These are phyloP conservation scores for Aureobasidium sp. DNA, from an alignment of 2,329 filamentous ascomycete genomes.

Conservation along the genomic window DNA sequence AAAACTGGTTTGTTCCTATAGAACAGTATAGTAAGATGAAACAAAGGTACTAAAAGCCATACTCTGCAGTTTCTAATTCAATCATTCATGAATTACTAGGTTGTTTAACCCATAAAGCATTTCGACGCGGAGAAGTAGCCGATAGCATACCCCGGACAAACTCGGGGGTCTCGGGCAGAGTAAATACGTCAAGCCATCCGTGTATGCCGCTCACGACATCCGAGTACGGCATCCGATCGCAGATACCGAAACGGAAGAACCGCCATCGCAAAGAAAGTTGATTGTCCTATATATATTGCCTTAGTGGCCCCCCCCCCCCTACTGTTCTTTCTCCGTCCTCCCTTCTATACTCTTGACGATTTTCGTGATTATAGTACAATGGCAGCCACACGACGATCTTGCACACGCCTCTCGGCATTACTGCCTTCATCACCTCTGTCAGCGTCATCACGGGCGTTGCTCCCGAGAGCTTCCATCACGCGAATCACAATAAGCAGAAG, in stretches of 20 bases:
- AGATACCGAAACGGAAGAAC: conserved; percentile 1
- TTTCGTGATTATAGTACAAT: too few relatives aligned
- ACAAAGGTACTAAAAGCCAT: too few relatives aligned
- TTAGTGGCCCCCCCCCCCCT: background rate
- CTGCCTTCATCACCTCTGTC: too few relatives aligned
- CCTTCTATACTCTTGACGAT: background rate
- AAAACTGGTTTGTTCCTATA: too few relatives aligned
- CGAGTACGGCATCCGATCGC: conserved; percentile 2
- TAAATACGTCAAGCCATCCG: background rate
- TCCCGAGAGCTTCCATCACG: background rate
- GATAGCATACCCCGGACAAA: background rate
- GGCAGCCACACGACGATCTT: conserved; percentile 13
- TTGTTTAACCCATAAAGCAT: background rate
- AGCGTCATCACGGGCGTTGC: background rate
- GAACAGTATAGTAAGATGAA: too few relatives aligned
- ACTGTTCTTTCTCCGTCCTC: background rate
- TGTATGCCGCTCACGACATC: conserved; percentile 1
- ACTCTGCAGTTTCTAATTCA: background rate
- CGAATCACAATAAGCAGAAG: background rate
- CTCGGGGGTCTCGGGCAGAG: background rate
- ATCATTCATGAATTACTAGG: background rate
- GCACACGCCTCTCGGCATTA: conserved; percentile 11
- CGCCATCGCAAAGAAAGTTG: too few relatives aligned
- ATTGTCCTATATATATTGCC: too few relatives aligned
- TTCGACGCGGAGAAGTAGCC: background rate